Evolutionary conservation across 495 filamentous ascomycete species (phyloP), one percentile per base, ranked within the genome.

Genomic region (Amniculicola lignicola): DNA sequence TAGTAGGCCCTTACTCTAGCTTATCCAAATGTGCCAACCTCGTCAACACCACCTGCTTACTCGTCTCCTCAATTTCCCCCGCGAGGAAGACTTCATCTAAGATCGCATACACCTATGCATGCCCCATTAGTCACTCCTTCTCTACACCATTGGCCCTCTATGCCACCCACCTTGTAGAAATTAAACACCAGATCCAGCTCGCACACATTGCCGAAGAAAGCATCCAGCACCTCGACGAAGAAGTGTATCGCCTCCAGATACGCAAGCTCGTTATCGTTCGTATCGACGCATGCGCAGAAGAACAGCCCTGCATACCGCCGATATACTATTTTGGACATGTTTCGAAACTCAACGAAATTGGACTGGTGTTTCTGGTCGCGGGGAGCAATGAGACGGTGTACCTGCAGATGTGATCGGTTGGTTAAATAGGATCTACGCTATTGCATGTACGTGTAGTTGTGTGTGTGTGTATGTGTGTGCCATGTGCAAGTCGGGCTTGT

Each of bases 121-220:
- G 10, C 35, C 27, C 2, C 25, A 51, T 27, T 49, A 57, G 21
- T 23, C 21, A 23, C 25, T n/a, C 40, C n/a, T 15, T 15, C n/a
- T n/a, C 28, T 38, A 22, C 18, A n/a, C n/a, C 24, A 14, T 37
- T 2, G 37, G 36, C 12, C 24, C 18, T 31, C 10, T 59, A 55
- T 25, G 15, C 59, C 66, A 69, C 70, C 4, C 48, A 86, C 86
- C 81, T 91, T 91, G 70, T 90, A 90, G 67, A 91, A 98, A 72
- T 96, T 97, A 74, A 98, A 98, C 57, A 98, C 94, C 73, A 98
- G 75, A 79, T 98, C 93, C 72, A 98, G 78, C 77, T 98, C 93
- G 74, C 93, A 98, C 48, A 98, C 93, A 70, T 98, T 98, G 63
- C 93, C 93, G 69, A 98, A 98, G 76, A 98, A 98, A 62, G 87